Base-by-base conservation (phyloP, 768 basidiomycete species). In the Suillus sp. region DNA sequence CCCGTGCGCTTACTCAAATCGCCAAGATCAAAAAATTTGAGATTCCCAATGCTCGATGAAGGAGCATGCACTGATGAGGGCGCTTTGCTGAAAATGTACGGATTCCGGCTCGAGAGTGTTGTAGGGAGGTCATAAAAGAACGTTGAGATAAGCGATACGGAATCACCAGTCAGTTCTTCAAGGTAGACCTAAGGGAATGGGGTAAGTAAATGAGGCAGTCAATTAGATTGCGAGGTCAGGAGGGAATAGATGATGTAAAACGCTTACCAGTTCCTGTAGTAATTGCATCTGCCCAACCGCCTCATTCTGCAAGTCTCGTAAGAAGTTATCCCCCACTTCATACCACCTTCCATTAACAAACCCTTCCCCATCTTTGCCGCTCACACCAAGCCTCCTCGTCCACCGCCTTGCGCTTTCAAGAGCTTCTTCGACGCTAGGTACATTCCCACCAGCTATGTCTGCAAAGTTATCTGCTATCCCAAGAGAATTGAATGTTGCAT, bases 121-220 rank as follows among this genome's bases (percentile, higher is more conserved):
- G 84, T 85, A 1, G 95, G 92, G 7, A 95, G 82, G 69, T 96
- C 93, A 71, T 96, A 98, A 78, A 98, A 99, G 77, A 92, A 95
- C 16, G 82, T 89, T 35, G 84, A 76, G 60, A 92, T 82, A 37
- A 81, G 79, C 7, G 78, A 77, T 9, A 74, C 74, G 45, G 81
- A 75, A 1, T 80, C 81, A 51, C 92, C 87, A 10, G 82, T 80
- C 20, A 94, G 70, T 38, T 77, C 74, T 7, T 86, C 84, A 32
- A 71, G 69, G 70, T 91, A 89, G 1, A 92, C 73, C 90, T 89
- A 55, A 3, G 42, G 62, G 2, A 63, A 14, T 25, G 65, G 43
- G 35, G 16, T 18, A 38, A 38, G 37, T 27, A 38, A 27, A 40
- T 16, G 18, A 57, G 25, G 18, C 2, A 16, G 13, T 18, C 10